phyloP scores from a whole-genome alignment of 139 green algal species.

The Chlamydomonas sp. region DNA sequence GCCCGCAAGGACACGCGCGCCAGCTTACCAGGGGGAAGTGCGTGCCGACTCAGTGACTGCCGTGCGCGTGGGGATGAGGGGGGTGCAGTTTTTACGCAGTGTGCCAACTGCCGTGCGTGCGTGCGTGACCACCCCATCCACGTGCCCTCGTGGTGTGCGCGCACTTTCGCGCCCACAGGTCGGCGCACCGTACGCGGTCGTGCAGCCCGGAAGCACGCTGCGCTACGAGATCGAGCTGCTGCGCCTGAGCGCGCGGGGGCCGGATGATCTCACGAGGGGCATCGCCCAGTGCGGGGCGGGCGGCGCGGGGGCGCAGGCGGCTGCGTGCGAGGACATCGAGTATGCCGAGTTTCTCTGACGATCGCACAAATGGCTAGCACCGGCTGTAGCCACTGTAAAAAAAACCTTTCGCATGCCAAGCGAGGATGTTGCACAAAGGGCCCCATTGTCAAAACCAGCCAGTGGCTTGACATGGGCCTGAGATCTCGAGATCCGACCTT shows the following conservation, averaged over 20 bases:
- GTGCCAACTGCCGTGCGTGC: neutral
- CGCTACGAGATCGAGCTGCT: constrained; percentile 44
- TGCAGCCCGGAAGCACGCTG: constrained; percentile 24
- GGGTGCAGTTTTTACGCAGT: no score
- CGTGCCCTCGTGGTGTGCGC: constrained; percentile 4
- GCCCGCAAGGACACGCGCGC: no score
- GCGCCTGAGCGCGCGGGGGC: constrained; percentile 28
- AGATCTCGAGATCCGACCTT: no score
- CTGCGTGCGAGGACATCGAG: constrained; percentile 24
- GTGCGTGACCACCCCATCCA: neutral
- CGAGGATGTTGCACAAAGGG: no score
- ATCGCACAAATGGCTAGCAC: no score
- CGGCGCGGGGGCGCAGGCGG: constrained; percentile 10
- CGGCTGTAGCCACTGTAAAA: no score
- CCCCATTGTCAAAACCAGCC: no score
- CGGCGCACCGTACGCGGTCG: constrained; percentile 33
- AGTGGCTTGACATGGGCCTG: no score
- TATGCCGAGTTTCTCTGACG: constrained; percentile 26
- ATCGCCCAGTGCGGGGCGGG: constrained; percentile 31
- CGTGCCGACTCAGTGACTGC: no score
- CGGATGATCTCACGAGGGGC: constrained; percentile 35
- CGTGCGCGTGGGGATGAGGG: no score
- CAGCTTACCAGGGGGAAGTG: no score
- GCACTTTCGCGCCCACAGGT: constrained; percentile 14
- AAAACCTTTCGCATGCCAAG: no score